These are phyloP conservation scores for Collybia mongolica DNA, from an alignment of 768 basidiomycete genomes.

Conservation along the genomic window DNA sequence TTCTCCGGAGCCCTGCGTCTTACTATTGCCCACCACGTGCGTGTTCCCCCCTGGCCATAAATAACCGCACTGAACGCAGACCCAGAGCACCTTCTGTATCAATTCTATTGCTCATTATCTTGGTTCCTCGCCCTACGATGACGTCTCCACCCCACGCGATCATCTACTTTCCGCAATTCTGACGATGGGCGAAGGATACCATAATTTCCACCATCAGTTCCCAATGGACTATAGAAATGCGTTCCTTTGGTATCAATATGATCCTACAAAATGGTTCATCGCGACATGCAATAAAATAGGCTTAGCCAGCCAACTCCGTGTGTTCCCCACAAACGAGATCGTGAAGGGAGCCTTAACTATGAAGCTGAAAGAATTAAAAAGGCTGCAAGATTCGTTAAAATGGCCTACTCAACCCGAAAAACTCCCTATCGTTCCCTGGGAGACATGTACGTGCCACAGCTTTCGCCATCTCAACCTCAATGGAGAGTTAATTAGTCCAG, in stretches of 20 bases:
- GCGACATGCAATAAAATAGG: conserved; percentile 57
- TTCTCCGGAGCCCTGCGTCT: conserved; percentile 73
- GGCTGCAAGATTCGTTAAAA: conserved; percentile 54
- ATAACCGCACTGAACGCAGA: conserved; percentile 1
- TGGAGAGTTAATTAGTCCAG: conserved; percentile 44
- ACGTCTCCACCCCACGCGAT: conserved; percentile 74
- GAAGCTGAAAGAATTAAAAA: conserved; percentile 74
- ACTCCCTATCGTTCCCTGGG: conserved; percentile 81
- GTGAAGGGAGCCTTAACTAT: conserved; percentile 79
- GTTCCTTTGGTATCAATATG: conserved; percentile 80
- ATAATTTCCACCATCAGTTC: conserved; percentile 91
- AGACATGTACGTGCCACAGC: conserved; percentile 55
- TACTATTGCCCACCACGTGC: conserved; percentile 78
- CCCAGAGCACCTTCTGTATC: conserved; percentile 82
- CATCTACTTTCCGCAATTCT: conserved; percentile 79
- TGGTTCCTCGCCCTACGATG: conserved; percentile 80
- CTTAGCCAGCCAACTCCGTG: conserved; percentile 76
- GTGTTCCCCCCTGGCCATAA: conserved; percentile 24
- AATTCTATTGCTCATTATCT: conserved; percentile 88
- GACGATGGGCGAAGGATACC: conserved; percentile 87
- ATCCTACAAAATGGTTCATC: conserved; percentile 97
- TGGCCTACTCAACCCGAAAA: conserved; percentile 62
- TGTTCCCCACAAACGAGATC: conserved; percentile 89
- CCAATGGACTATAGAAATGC: conserved; percentile 87
- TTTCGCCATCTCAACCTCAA: not conserved